Percentiles rank a stretch among this genome's conserved stretches.
Conservation (phyloP, 352 stramenopile genomes). For the Globisporangium barbulae region DNA sequence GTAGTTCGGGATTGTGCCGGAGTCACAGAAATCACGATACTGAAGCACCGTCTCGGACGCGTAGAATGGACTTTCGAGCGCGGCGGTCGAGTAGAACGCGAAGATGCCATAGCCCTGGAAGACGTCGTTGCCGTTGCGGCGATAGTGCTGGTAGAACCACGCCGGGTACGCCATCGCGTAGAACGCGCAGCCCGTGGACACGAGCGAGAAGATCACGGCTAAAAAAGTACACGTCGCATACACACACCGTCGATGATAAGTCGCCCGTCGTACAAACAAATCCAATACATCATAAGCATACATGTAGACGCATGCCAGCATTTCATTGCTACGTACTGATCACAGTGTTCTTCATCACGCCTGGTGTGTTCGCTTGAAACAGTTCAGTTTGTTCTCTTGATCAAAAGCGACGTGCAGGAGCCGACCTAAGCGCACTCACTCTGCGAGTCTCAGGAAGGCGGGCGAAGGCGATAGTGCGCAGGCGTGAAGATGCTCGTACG, state of each 20-base stretch:
- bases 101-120: slow-evolving; percentile 83
- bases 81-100: slow-evolving; percentile 76
- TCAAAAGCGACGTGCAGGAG: neutral
- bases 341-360: slow-evolving; percentile 70
- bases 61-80: slow-evolving; percentile 75
- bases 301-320: neutral
- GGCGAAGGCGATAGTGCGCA: neutral
- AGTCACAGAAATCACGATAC: slow-evolving; percentile 70
- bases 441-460: neutral
- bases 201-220: slow-evolving; percentile 79
- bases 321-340: slow-evolving; percentile 42
- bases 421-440: neutral
- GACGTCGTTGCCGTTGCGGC: slow-evolving; percentile 61
- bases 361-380: neutral
- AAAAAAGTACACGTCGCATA: slow-evolving; percentile 7
- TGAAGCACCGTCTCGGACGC: slow-evolving; percentile 73
- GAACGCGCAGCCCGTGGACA: slow-evolving; percentile 70
- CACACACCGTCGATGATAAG: slow-evolving; percentile 12
- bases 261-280: neutral
- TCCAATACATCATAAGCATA: neutral
- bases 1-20: slow-evolving; percentile 60
- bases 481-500: neutral
- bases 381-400: neutral
- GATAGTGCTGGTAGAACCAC: slow-evolving; percentile 87
- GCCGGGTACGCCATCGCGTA: slow-evolving; percentile 79